phyloP scores from a whole-genome alignment of 192 early-diverging fungal genomes.

The Coemansia aciculifera region DNA sequence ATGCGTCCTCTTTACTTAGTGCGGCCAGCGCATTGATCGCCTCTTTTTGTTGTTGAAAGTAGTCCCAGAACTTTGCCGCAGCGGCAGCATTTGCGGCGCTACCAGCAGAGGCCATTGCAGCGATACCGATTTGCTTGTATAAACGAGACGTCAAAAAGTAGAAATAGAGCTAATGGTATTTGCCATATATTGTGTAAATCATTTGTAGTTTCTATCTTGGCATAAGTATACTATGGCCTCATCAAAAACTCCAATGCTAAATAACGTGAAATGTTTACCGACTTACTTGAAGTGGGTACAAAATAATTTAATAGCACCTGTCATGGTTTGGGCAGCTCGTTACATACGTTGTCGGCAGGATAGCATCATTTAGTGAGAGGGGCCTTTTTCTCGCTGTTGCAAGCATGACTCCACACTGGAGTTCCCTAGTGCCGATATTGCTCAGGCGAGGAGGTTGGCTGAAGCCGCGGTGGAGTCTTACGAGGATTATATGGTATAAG shows the following conservation, averaged over 20 bases:
- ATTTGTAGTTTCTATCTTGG: neutral
- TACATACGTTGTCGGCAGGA: no score
- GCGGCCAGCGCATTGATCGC: conserved; percentile 10
- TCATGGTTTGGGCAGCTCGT: no score
- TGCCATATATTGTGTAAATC: neutral
- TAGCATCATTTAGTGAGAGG: no score
- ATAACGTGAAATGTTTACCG: neutral
- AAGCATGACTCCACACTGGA: no score
- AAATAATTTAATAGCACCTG: no score
- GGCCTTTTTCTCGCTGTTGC: no score
- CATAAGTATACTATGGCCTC: neutral
- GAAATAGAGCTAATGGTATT: neutral
- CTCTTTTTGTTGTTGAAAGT: conserved; percentile 36
- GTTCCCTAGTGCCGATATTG: no score
- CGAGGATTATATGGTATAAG: no score
- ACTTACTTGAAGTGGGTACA: neutral
- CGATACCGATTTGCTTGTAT: neutral
- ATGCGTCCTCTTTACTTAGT: conserved; percentile 10
- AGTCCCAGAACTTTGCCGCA: conserved; percentile 40
- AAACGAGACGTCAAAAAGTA: neutral
- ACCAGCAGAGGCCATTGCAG: conserved; percentile 37
- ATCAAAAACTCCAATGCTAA: neutral
- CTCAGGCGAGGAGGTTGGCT: no score
- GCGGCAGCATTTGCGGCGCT: conserved; percentile 43
- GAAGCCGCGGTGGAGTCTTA: no score